Evolutionary conservation across 768 basidiomycete species (phyloP).

Genomic region (Hygrophorus pudorinus): DNA sequence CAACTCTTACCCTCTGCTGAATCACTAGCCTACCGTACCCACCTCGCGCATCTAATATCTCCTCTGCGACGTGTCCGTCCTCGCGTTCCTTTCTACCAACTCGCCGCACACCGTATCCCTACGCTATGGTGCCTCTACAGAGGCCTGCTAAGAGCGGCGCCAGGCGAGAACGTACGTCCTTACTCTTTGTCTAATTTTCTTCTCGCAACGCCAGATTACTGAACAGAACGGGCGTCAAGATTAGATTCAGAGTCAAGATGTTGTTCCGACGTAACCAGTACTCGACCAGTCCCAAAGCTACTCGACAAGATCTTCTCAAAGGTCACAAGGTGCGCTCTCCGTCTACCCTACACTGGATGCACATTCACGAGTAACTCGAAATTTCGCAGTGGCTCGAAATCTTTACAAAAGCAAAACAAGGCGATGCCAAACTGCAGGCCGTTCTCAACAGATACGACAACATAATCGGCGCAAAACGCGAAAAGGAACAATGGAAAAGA

Average conservation of each 20-base stretch:
- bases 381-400: conserved; percentile 45
- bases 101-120: conserved; percentile 65
- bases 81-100: conserved; percentile 54
- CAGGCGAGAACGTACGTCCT: conserved; percentile 41
- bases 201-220: background rate
- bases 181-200: no score
- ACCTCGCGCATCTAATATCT: conserved; percentile 42
- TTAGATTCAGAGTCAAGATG: conserved; percentile 43
- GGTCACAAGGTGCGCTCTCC: conserved; percentile 45
- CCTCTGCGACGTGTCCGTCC: conserved; percentile 51
- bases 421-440: conserved; percentile 34
- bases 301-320: conserved; percentile 34
- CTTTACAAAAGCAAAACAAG: conserved; percentile 43
- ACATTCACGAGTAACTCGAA: background rate
- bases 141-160: conserved; percentile 47
- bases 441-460: conserved; percentile 50
- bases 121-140: conserved; percentile 74
- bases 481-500: conserved; percentile 37
- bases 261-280: conserved; percentile 44
- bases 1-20: background rate
- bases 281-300: conserved; percentile 42
- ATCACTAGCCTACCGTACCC: conserved; percentile 43
- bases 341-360: background rate
- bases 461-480: conserved; percentile 40
- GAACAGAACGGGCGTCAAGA: conserved; percentile 28